Base-by-base conservation (phyloP, 331 rosid species). In the Malus hybrid region DNA sequence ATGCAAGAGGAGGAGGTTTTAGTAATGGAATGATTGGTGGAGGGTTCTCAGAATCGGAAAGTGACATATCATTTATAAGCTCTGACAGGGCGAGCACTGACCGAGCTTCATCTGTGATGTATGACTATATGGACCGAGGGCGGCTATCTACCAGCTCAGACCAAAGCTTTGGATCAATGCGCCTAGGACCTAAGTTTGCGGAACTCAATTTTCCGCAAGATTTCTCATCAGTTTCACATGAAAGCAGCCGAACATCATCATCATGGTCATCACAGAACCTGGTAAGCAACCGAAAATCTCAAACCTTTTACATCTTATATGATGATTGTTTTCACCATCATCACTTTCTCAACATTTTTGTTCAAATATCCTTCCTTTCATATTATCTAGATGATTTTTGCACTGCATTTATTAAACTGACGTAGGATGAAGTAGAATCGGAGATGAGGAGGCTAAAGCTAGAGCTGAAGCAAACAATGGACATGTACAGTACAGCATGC, bases 381-480 rank as follows among this genome's bases (percentile, higher is more conserved):
- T 27, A 33, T 10, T 48, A 2, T 22, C 6, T 34, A 36, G 56
- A 22, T 34, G 56, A 39, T 57, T 10, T 59, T 55, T 68, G 14
- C 15, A 46, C 36, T 14, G 24, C 12, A 18, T 69, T 46, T 24
- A 4, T 39, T 15, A 39, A 60, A 60, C 69, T 61, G n/a, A 24
- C 3, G 52, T 83, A 90, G 94, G 96, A 90, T 9, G 98, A 93
- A 19, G 90, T 76, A 28, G 98, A 93, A 79, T 71, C 91, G 20
- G 95, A 93, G 77, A 87, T 93, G 93, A 89, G 86, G 82, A 89
- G 96, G 85, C 73, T 93, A 78, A 90, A 87, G 88, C 89, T 87
- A 44, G 96, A 93, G 89, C 86, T 93, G 64, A 90, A 89, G 86
- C 95, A 93, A 84, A 90, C 96, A 28, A 90, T 90, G 93, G 96